Percentiles rank a stretch among this genome's conserved stretches.
These are phyloP conservation scores for Dipteronia dyeriana DNA, from an alignment of 345 rosid species.

Conservation along the genomic window DNA sequence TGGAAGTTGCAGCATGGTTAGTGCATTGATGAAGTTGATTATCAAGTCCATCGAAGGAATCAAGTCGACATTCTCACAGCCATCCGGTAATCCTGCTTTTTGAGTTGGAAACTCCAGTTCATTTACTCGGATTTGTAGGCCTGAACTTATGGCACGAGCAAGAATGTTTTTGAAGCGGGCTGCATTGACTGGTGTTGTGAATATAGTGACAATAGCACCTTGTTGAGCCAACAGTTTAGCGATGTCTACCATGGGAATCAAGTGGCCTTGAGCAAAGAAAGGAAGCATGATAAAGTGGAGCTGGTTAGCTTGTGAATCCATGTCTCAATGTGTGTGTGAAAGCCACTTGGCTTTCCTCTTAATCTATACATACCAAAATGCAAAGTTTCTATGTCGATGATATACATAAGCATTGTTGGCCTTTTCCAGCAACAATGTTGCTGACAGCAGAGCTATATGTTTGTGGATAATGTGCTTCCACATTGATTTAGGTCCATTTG, in stretches of 20 bases:
- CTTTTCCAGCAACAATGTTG: not conserved
- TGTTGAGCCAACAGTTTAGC: not conserved
- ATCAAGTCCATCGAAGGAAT: constrained; percentile 20
- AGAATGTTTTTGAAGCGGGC: constrained; percentile 24
- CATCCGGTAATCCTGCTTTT: constrained; percentile 40
- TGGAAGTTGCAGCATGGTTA: constrained; percentile 29
- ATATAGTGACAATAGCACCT: not conserved
- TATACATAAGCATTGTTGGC: not conserved
- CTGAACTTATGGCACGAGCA: constrained; percentile 21
- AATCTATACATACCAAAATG: not conserved
- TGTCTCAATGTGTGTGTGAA: not conserved
- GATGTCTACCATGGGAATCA: not conserved
- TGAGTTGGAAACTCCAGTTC: constrained; percentile 29
- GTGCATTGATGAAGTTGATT: constrained; percentile 29
- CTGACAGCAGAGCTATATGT: not conserved
- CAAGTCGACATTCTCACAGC: constrained; percentile 41
- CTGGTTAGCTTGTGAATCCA: not conserved
- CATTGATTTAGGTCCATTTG: no score
- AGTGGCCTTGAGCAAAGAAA: no score
- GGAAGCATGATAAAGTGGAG: not conserved
- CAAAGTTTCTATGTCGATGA: not conserved
- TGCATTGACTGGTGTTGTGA: constrained; percentile 30
- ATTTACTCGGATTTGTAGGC: constrained; percentile 28
- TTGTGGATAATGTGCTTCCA: not conserved
- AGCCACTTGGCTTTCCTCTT: not conserved